Percentiles rank a stretch among this genome's conserved stretches.
These are phyloP conservation scores for Ottelia alismoides DNA, from an alignment of 106 monocot species.

Conservation along the genomic window DNA sequence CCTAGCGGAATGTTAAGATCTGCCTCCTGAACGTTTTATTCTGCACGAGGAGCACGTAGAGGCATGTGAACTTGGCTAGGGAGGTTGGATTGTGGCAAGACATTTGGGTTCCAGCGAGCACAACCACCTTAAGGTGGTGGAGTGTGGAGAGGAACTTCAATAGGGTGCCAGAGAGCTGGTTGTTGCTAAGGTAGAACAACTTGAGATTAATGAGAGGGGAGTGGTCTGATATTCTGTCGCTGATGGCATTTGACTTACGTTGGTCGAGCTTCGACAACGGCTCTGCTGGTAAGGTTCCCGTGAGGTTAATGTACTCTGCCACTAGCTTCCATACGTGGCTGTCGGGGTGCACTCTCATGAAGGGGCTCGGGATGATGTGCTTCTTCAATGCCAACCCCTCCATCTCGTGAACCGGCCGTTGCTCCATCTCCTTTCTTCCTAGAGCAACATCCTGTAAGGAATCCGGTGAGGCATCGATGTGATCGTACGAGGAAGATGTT, in stretches of 20 bases:
- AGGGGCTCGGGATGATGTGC: no score
- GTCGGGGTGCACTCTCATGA: conserved; percentile 40
- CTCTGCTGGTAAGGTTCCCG: conserved; percentile 25
- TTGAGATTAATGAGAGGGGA: conserved; percentile 50
- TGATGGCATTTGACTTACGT: conserved; percentile 67
- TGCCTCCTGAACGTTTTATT: conserved; percentile 42
- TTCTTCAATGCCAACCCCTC: no score
- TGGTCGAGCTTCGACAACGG: conserved; percentile 46
- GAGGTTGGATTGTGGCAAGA: conserved; percentile 47
- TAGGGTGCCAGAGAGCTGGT: conserved; percentile 59
- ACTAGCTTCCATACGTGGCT: conserved; percentile 73
- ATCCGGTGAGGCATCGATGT: no score
- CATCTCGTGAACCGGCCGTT: no score
- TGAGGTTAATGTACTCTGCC: conserved; percentile 69
- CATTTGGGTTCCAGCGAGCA: conserved; percentile 47
- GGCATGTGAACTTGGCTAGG: conserved; percentile 26
- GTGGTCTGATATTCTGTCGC: conserved; percentile 60
- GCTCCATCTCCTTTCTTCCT: no score
- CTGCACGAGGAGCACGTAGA: conserved; percentile 47
- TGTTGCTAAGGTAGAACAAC: conserved; percentile 52
- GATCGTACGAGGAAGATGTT: no score
- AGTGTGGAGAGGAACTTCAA: conserved; percentile 32
- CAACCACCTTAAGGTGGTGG: conserved; percentile 65
- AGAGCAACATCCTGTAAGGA: no score
- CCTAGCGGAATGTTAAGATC: conserved; percentile 49